phyloP scores from a whole-genome alignment of 129 eudicot species.

The Helichrysum umbraculigerum region DNA sequence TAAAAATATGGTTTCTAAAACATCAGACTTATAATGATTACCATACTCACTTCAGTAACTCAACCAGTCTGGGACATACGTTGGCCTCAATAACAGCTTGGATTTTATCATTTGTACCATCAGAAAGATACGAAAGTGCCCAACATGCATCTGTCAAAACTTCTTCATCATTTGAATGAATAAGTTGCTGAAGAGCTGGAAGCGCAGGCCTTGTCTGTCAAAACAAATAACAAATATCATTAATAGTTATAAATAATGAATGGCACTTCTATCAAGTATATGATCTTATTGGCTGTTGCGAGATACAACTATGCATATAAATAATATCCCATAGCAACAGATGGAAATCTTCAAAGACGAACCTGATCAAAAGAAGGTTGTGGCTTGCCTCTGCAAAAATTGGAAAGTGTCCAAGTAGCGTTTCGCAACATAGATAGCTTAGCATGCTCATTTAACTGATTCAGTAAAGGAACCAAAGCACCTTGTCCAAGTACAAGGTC shows the following conservation, averaged over 20 bases:
- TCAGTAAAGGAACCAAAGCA: constrained; percentile 65
- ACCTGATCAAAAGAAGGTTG: constrained; percentile 81
- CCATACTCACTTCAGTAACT: constrained; percentile 50
- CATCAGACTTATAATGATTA: not conserved
- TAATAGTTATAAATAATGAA: not conserved
- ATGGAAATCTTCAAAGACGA: constrained; percentile 3
- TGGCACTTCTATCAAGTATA: not conserved
- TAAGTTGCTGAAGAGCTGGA: constrained; percentile 71
- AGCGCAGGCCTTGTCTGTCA: constrained; percentile 76
- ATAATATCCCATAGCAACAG: not conserved
- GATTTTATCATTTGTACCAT: constrained; percentile 69
- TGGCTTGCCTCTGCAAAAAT: constrained; percentile 87
- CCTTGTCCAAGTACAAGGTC: constrained; percentile 71
- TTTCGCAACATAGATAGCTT: constrained; percentile 79
- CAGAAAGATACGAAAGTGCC: constrained; percentile 83
- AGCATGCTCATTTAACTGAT: constrained; percentile 70
- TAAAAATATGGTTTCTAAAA: not conserved
- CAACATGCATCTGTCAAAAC: constrained; percentile 71
- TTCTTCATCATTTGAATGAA: constrained; percentile 81
- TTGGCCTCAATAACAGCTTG: constrained; percentile 71
- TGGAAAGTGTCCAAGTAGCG: constrained; percentile 86
- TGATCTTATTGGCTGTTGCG: not conserved
- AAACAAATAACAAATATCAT: constrained; percentile 13
- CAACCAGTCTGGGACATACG: constrained; percentile 67
- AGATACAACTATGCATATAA: not conserved